Evolutionary conservation across 495 filamentous ascomycete genomes (phyloP).

Genomic region (Opeltia flavorubescens): DNA sequence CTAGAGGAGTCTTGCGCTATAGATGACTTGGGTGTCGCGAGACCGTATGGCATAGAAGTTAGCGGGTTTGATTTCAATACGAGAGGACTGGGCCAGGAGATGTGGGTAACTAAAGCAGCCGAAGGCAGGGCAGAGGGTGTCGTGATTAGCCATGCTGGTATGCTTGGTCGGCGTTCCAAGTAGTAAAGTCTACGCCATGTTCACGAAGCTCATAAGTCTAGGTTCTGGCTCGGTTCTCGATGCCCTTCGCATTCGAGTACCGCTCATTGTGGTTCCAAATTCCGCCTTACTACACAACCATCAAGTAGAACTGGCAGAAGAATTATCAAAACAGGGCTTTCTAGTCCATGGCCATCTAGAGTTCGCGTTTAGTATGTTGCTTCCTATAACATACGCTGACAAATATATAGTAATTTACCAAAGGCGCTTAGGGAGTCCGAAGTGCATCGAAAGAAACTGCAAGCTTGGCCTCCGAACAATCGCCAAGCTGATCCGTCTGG

Average conservation of each 20-base stretch:
- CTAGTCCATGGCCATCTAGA: conserved; percentile 49
- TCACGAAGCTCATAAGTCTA: conserved; percentile 27
- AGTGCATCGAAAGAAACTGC: conserved; percentile 22
- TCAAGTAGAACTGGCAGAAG: conserved; percentile 70
- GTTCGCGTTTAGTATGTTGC: conserved; percentile 26
- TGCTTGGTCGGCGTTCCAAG: neutral
- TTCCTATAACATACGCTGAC: conserved; percentile 2
- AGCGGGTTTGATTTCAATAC: conserved; percentile 51
- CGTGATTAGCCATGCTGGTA: conserved; percentile 86
- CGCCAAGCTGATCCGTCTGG: conserved; percentile 23
- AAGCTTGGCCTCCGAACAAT: conserved; percentile 35
- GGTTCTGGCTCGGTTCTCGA: conserved; percentile 85
- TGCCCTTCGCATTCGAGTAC: conserved; percentile 50
- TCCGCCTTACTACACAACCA: conserved; percentile 73
- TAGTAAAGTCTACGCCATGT: too few species aligned
- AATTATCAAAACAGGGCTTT: conserved; percentile 54
- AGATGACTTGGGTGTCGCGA: conserved; percentile 7
- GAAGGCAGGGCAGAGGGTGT: conserved; percentile 34
- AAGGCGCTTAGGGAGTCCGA: conserved; percentile 30
- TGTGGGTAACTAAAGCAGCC: conserved; percentile 32
- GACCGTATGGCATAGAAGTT: conserved; percentile 34
- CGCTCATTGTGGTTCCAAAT: conserved; percentile 81
- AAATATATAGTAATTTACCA: conserved; percentile 26
- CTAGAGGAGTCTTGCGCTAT: conserved; percentile 25
- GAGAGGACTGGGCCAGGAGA: conserved; percentile 39